Conservation (phyloP, 805 yeast species). For the Ogataea glucozyma region DNA sequence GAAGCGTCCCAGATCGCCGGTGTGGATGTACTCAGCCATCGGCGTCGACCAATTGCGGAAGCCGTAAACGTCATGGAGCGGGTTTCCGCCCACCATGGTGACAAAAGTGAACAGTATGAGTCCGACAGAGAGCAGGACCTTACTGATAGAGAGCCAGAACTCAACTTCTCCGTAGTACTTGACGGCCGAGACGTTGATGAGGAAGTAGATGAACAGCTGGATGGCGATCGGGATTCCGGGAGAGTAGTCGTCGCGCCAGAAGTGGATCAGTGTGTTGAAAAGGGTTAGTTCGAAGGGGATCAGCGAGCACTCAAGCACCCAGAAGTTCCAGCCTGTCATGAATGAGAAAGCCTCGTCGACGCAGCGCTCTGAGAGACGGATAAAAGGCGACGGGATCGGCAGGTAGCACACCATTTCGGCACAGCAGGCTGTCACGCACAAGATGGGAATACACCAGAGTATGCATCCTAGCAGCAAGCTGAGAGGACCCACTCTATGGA, state of each 20-base stretch:
- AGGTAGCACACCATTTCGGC: slow-evolving; percentile 50
- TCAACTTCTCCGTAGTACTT: slow-evolving; percentile 49
- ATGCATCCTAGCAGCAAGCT: slow-evolving; percentile 41
- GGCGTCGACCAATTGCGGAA: slow-evolving; percentile 37
- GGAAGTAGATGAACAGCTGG: slow-evolving; percentile 42
- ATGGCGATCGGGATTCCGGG: slow-evolving; percentile 47
- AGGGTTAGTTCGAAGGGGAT: slow-evolving; percentile 52
- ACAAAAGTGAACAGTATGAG: slow-evolving; percentile 45
- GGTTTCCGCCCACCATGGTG: slow-evolving; percentile 55
- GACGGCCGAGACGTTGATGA: slow-evolving; percentile 46
- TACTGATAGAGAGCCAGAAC: slow-evolving; percentile 46
- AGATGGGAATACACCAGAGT: slow-evolving; percentile 44
- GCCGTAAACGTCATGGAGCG: slow-evolving; percentile 42
- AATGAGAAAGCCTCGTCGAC: slow-evolving; percentile 47
- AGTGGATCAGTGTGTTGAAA: slow-evolving; percentile 48
- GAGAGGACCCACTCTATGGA: slow-evolving; percentile 44
- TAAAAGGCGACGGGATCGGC: slow-evolving; percentile 50
- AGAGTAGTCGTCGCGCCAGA: slow-evolving; percentile 48
- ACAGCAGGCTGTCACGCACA: slow-evolving; percentile 42
- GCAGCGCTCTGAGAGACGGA: slow-evolving; percentile 47
- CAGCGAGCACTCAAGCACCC: slow-evolving; percentile 48
- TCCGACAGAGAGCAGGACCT: slow-evolving; percentile 45
- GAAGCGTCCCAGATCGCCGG: slow-evolving; percentile 47
- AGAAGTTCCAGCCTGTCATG: slow-evolving; percentile 51
- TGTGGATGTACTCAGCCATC: slow-evolving; percentile 38